Evolutionary conservation across 495 filamentous ascomycete genomes (phyloP), one percentile per base, ranked within the genome.

Genomic region (Peziza echinospora): DNA sequence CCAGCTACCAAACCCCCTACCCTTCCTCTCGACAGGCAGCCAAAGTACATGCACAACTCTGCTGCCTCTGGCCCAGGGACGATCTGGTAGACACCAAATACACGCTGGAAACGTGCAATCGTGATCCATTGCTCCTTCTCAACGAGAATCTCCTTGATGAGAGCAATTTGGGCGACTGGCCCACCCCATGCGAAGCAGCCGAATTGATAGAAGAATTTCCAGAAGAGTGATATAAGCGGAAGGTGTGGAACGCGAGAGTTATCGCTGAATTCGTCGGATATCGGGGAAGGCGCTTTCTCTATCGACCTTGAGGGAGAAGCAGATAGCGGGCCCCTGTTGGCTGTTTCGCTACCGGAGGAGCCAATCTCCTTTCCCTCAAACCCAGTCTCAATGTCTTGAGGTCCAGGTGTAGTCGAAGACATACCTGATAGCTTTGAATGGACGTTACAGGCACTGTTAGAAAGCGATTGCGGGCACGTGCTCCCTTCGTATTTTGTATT

Each of bases 171-270:
- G 6, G 59, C 62, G n/a, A 64, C 61, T 2, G 62, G 57, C n/a
- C 62, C 59, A 7, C 62, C 62, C 61, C 61, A 64, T 17, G 61
- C 59, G 45, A 63, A 63, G 40, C 60, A 51, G 17, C 61, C 59
- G 46, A 64, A 63, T 46, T 62, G 60, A 41, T 55, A 59, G 50
- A 64, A 63, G 51, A 64, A 64, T 41, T 57, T 62, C 59, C 61
- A 64, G 30, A 64, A 64, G 6, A 64, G 54, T 21, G 43, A 37
- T 1, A 41, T 40, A 11, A 59, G 46, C 9, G 57, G 51, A 26
- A 64, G 49, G 10, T 43, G 47, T 5, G 61, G 61, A 16, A 61
- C 59, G 42, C 58, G 55, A 13, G 59, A 62, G 41, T 60, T 63
- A 44, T 55, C 48, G 43, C 50, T 43, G 13, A 49, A 13, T 21